These are phyloP conservation scores for Calonectria pteridis DNA, from an alignment of 2,329 filamentous ascomycete genomes.

Conservation along the genomic window DNA sequence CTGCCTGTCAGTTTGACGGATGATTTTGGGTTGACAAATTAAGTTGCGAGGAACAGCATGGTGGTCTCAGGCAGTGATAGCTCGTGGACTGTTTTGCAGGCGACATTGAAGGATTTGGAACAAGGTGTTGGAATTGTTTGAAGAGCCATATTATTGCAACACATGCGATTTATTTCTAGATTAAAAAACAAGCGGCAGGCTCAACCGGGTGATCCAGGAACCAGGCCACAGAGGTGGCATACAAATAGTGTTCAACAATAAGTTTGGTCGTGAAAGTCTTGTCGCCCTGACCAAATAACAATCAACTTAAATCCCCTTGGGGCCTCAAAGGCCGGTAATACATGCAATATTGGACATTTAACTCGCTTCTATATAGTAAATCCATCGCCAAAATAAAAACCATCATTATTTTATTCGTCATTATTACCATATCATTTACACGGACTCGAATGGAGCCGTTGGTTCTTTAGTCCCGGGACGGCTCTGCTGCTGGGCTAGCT, in stretches of 20 bases:
- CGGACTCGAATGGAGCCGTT: conserved; percentile 7
- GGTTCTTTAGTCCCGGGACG: conserved; percentile 4
- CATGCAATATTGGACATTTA: too few species aligned
- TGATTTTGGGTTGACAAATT: background rate
- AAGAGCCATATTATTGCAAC: background rate
- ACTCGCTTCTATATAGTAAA: background rate
- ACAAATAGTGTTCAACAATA: too few species aligned
- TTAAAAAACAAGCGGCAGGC: too few species aligned
- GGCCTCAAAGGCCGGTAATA: too few species aligned
- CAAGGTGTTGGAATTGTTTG: background rate
- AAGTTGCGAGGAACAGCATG: background rate
- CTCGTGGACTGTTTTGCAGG: background rate
- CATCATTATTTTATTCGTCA: background rate
- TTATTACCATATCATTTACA: conserved; percentile 2
- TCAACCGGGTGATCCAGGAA: too few species aligned
- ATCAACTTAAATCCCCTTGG: too few species aligned
- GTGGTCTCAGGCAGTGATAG: background rate
- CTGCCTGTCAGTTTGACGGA: background rate
- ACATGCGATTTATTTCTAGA: too few species aligned
- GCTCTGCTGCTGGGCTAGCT: background rate
- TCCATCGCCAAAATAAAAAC: background rate
- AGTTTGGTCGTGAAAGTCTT: too few species aligned
- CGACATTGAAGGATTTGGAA: background rate
- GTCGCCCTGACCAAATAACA: too few species aligned
- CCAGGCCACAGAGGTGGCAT: too few species aligned